A percentile compares a stretch with the other conserved stretches of the same genome.
Conservation (phyloP, 108 stramenopile genomes). For the Nitzschia sp. region DNA sequence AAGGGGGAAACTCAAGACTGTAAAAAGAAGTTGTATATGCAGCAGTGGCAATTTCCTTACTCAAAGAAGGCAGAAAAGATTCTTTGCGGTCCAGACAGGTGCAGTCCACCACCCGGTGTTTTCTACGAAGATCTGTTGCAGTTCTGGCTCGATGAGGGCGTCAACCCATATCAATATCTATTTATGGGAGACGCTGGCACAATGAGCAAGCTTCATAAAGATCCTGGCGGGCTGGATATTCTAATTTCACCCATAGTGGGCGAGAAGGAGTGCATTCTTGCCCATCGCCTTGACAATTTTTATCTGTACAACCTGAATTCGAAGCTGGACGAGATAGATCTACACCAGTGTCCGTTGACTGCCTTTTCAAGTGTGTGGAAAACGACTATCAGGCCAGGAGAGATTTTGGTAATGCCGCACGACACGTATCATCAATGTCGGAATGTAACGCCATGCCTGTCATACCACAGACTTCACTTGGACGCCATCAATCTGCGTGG, state of each 20-base stretch:
- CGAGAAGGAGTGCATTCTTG: conserved; percentile 78
- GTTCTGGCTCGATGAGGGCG: conserved; percentile 67
- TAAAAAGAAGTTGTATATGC: conserved; percentile 59
- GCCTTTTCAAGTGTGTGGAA: conserved; percentile 63
- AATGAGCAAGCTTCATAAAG: conserved; percentile 65
- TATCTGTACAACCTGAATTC: conserved; percentile 66
- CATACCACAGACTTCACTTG: conserved; percentile 81
- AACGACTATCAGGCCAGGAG: conserved; percentile 70
- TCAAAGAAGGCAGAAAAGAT: conserved; percentile 60
- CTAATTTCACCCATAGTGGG: conserved; percentile 82
- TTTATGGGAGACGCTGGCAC: conserved; percentile 82
- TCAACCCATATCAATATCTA: conserved; percentile 77
- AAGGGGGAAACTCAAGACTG: conserved; percentile 7
- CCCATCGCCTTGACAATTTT: conserved; percentile 66
- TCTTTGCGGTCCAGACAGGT: conserved; percentile 51
- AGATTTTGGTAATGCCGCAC: conserved; percentile 85
- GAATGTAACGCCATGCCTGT: conserved; percentile 74
- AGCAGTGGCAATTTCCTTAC: conserved; percentile 89
- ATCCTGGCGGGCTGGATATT: conserved; percentile 76
- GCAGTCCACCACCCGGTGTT: conserved; percentile 60
- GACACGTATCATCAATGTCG: conserved; percentile 84
- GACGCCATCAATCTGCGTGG: conserved; percentile 66
- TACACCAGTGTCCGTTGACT: conserved; percentile 59
- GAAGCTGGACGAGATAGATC: conserved; percentile 51
- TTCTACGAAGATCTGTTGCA: conserved; percentile 74